phyloP scores from a whole-genome alignment of 2,329 filamentous ascomycete genomes.

The Tolypocladium cylindrosporum region DNA sequence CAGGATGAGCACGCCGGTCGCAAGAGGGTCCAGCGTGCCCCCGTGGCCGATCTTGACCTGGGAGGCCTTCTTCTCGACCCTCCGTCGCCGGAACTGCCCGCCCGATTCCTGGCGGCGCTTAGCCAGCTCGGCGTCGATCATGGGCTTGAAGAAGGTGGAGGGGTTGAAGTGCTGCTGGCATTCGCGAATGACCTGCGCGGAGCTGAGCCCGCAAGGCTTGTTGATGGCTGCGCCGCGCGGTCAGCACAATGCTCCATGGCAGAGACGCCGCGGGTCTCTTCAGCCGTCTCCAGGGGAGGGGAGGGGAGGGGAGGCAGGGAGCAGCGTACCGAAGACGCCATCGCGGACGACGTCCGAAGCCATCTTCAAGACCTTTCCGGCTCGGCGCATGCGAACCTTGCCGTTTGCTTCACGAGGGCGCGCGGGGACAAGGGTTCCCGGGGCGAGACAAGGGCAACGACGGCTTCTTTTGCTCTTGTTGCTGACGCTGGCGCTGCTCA shows the following conservation, averaged over 20 bases:
- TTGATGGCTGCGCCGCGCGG: conserved; percentile 59
- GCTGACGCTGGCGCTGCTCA: not conserved
- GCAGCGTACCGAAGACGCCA: conserved; percentile 45
- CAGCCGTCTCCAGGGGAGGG: not conserved
- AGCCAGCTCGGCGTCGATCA: conserved; percentile 54
- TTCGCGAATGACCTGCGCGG: conserved; percentile 82
- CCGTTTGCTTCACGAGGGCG: not conserved
- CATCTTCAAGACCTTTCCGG: conserved; percentile 34
- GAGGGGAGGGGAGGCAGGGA: not conserved
- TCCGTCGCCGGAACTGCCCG: conserved; percentile 49
- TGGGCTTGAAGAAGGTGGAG: conserved; percentile 69
- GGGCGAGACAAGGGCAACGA: not conserved
- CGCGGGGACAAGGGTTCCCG: not conserved
- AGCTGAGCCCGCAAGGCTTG: conserved; percentile 80
- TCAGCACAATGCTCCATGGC: not conserved
- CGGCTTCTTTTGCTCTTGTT: not conserved
- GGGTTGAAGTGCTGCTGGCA: conserved; percentile 77
- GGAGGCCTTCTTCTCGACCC: conserved; percentile 44
- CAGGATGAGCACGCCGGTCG: conserved; percentile 83
- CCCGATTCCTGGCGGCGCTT: conserved; percentile 46
- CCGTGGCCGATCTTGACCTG: conserved; percentile 94
- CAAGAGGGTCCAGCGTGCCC: conserved; percentile 87
- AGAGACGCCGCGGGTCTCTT: not conserved
- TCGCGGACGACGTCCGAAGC: conserved; percentile 42
- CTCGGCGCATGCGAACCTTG: conserved; percentile 19